These are phyloP conservation scores for Claviceps purpurea DNA, from an alignment of 2,329 filamentous ascomycete species.

Conservation along the genomic window DNA sequence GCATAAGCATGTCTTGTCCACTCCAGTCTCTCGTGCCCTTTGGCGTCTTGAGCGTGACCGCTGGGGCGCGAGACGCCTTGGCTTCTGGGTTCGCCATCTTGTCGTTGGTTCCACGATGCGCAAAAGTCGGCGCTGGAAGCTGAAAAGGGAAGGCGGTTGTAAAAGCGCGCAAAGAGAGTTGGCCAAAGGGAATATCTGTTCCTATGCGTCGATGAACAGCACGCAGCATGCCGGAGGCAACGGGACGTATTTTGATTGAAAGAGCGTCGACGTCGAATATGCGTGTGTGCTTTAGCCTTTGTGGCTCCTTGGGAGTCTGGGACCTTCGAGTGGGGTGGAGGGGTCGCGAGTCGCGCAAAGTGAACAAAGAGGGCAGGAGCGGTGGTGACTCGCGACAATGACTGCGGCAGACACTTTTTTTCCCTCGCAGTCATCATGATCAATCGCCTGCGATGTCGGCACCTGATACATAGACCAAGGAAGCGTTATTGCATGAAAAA, in stretches of 20 bases:
- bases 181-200: background rate
- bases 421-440: background rate
- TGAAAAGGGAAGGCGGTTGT: background rate
- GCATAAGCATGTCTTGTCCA: constrained; percentile 64
- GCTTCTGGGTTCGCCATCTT: constrained; percentile 19
- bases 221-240: constrained; percentile 9
- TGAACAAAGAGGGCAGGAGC: too few species aligned
- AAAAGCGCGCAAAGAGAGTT: constrained; percentile 3
- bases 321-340: constrained; percentile 4
- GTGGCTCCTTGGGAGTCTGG: constrained; percentile 8
- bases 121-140: background rate
- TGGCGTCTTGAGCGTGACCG: constrained; percentile 56
- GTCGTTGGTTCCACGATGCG: constrained; percentile 2
- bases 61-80: constrained; percentile 32
- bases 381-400: constrained; percentile 4
- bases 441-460: background rate
- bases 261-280: constrained; percentile 6
- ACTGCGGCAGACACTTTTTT: background rate
- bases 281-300: constrained; percentile 4
- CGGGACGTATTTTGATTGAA: constrained; percentile 1
- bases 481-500: background rate
- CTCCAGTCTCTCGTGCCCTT: constrained; percentile 87
- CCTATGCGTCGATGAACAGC: constrained; percentile 7
- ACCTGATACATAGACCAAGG: background rate
- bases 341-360: background rate